Percentiles rank a stretch among this genome's conserved stretches.
phyloP scores from a whole-genome alignment of 2,329 filamentous ascomycete species.

The Aspergillus latus region DNA sequence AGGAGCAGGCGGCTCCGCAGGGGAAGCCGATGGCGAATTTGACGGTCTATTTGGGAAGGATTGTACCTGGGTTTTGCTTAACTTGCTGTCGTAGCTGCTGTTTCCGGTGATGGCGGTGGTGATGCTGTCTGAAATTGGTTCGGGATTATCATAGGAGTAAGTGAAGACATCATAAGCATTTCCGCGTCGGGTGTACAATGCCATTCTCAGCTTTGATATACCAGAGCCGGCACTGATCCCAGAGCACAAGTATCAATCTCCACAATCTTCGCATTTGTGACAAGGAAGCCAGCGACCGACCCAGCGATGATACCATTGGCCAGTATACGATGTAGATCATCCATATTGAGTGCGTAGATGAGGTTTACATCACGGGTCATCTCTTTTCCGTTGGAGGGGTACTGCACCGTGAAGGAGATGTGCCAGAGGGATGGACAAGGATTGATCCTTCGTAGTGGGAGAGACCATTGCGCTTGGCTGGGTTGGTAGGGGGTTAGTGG shows the following conservation, averaged over 20 bases:
- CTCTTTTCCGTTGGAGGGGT: constrained; percentile 1
- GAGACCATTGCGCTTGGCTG: too few species aligned
- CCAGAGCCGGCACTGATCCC: background rate
- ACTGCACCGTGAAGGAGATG: background rate
- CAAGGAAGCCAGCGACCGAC: constrained; percentile 14
- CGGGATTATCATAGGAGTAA: too few species aligned
- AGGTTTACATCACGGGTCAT: constrained; percentile 13
- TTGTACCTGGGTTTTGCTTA: too few species aligned
- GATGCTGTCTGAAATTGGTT: background rate
- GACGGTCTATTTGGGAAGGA: too few species aligned
- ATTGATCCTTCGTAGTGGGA: background rate
- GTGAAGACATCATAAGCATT: too few species aligned
- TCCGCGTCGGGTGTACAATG: too few species aligned
- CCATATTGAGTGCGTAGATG: background rate
- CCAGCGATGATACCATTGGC: background rate
- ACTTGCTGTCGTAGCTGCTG: too few species aligned
- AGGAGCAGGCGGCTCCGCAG: too few species aligned
- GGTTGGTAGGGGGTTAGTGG: too few species aligned
- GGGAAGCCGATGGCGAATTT: too few species aligned
- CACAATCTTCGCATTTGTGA: constrained; percentile 13
- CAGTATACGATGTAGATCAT: constrained; percentile 2
- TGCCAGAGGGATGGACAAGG: constrained; percentile 5
- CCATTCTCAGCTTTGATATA: background rate
- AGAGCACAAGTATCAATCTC: background rate
- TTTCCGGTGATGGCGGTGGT: too few species aligned